A percentile compares a stretch with the other conserved stretches of the same genome.
Evolutionary conservation across 495 filamentous ascomycete species (phyloP).

Genomic region (Tuber melanosporum): DNA sequence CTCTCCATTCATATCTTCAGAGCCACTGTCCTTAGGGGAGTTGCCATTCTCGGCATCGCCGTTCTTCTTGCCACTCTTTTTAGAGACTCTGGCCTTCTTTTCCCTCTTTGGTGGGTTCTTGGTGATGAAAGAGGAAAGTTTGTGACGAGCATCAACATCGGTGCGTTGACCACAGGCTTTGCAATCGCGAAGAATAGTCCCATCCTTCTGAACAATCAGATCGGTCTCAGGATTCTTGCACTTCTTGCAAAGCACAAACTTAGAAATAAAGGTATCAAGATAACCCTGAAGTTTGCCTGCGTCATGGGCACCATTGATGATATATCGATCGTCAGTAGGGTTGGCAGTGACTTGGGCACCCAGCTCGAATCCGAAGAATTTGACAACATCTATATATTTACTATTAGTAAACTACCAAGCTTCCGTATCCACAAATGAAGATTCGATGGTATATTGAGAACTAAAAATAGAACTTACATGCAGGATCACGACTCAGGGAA

Average conservation of each 20-base stretch:
- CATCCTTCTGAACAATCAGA: slow-evolving; percentile 78
- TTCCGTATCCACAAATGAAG: neutral
- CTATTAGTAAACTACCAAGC: slow-evolving; percentile 14
- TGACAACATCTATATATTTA: slow-evolving; percentile 68
- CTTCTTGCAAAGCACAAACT: slow-evolving; percentile 97
- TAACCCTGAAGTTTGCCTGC: slow-evolving; percentile 94
- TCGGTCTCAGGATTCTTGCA: slow-evolving; percentile 99
- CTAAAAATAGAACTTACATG: slow-evolving; percentile 49
- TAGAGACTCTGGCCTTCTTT: slow-evolving; percentile 83
- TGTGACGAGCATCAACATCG: slow-evolving; percentile 84
- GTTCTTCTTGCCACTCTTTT: slow-evolving; percentile 66
- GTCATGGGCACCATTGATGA: slow-evolving; percentile 98
- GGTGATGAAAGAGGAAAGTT: slow-evolving; percentile 94
- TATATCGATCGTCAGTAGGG: slow-evolving; percentile 96
- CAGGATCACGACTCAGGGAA: slow-evolving; percentile 83
- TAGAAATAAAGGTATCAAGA: slow-evolving; percentile 94
- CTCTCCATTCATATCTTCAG: slow-evolving; percentile 63
- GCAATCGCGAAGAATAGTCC: slow-evolving; percentile 85
- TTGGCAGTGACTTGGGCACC: slow-evolving; percentile 97
- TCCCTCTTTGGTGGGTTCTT: slow-evolving; percentile 95
- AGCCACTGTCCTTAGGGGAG: slow-evolving; percentile 67
- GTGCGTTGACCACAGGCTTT: slow-evolving; percentile 94
- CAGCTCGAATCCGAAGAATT: slow-evolving; percentile 98
- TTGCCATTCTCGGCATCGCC: slow-evolving; percentile 54
- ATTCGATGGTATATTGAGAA: neutral